Percentiles rank a stretch among this genome's conserved stretches.
Evolutionary conservation across 2,329 filamentous ascomycete genomes (phyloP).

Genomic region (Colletotrichum sp.): DNA sequence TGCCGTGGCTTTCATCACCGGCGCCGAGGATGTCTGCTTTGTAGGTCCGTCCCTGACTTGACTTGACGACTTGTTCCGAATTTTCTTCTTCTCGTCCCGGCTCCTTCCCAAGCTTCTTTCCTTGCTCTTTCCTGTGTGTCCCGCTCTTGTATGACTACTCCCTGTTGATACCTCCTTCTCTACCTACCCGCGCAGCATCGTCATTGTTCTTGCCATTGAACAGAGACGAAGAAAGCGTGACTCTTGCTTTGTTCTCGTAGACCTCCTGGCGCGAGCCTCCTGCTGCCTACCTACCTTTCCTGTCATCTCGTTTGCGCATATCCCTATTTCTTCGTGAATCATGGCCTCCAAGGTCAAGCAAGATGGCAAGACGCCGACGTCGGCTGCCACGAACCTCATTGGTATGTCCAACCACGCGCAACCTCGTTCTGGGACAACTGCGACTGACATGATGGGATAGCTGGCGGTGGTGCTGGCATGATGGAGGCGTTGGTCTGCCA

Average conservation of each 20-base stretch:
- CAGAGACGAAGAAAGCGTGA: not conserved
- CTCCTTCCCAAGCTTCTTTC: not conserved
- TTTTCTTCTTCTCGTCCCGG: conserved; percentile 14
- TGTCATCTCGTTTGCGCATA: not conserved
- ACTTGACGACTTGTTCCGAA: conserved; percentile 13
- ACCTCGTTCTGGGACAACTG: not conserved
- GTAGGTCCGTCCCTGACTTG: not conserved
- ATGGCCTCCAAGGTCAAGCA: conserved; percentile 50
- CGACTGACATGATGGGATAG: conserved; percentile 48
- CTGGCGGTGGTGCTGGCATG: conserved; percentile 96
- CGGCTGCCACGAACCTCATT: conserved; percentile 88
- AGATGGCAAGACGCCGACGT: conserved; percentile 76
- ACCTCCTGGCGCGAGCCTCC: not conserved
- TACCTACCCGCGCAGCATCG: not conserved
- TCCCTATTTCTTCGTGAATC: not conserved
- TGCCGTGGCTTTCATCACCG: conserved; percentile 22
- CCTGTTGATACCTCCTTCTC: not conserved
- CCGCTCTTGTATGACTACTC: conserved; percentile 2
- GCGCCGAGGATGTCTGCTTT: conserved; percentile 23
- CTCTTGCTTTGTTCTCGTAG: not conserved
- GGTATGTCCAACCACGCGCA: conserved; percentile 56
- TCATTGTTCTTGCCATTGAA: not conserved
- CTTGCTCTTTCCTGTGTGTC: not conserved
- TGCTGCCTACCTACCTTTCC: conserved; percentile 8
- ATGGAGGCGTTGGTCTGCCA: conserved; percentile 98